A percentile compares a stretch with the other conserved stretches of the same genome.
phyloP scores from a whole-genome alignment of 1,139 yeast genomes.

The Zygoascus hellenicus region DNA sequence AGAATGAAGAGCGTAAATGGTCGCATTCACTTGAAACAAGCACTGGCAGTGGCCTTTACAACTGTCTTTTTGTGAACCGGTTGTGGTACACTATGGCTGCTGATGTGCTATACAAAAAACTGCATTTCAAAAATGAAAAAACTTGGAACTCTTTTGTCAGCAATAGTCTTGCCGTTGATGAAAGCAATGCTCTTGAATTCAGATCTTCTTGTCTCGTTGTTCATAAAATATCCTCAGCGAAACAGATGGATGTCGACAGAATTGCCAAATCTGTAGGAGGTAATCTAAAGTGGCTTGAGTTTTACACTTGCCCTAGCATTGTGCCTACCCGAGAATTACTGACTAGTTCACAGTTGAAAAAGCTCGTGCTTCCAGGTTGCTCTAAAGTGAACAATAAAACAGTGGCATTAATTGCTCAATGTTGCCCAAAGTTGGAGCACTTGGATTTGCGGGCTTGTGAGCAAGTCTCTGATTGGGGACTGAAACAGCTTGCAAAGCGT shows the following conservation, averaged over 20 bases:
- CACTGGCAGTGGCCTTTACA: conserved; percentile 38
- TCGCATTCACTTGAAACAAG: conserved; percentile 1
- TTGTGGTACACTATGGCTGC: conserved; percentile 55
- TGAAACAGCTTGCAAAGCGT: conserved; percentile 54
- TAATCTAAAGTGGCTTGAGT: conserved; percentile 60
- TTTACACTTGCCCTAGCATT: conserved; percentile 75
- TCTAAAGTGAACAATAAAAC: conserved; percentile 56
- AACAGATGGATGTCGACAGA: conserved; percentile 41
- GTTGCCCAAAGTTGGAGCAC: conserved; percentile 54
- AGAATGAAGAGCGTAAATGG: conserved; percentile 18
- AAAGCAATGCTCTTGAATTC: background rate
- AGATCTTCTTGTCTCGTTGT: conserved; percentile 42
- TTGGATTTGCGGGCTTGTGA: conserved; percentile 87
- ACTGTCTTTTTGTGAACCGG: conserved; percentile 63
- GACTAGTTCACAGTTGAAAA: conserved; percentile 42
- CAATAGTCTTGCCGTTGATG: conserved; percentile 3
- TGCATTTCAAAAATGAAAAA: conserved; percentile 48
- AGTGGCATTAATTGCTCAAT: conserved; percentile 45
- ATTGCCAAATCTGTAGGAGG: conserved; percentile 40
- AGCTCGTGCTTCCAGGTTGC: conserved; percentile 67
- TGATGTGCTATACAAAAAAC: conserved; percentile 49
- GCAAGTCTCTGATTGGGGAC: conserved; percentile 65
- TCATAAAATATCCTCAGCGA: conserved; percentile 43
- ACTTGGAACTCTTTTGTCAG: conserved; percentile 44
- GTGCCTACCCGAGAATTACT: conserved; percentile 50